Evolutionary conservation across 805 yeast species (phyloP), one percentile per base, ranked within the genome.

Genomic region (Metschnikowia vanudenii): DNA sequence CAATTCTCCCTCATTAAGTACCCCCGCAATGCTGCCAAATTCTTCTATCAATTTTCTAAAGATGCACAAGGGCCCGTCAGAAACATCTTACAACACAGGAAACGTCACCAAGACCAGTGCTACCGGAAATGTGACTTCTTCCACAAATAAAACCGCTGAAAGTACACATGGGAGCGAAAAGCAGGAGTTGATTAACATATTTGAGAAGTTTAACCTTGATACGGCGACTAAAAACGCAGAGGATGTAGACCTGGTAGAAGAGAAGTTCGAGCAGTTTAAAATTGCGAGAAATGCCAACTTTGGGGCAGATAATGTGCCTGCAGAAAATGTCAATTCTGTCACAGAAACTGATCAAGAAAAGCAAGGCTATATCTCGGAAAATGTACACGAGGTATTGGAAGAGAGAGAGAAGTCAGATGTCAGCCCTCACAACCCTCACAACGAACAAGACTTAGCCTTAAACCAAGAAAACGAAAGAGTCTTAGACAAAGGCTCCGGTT

Each of bases 111-210:
- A 30, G 5, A 34, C 47, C 19, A 34, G 31, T 20, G 38, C 50
- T 3, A 28, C 49, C 1, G 45, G 43, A 12, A 39, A 39, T 10
- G 44, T 51, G 8, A 62, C 62, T 1, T 62, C 69, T 6, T 51
- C 62, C 5, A 46, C 62, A 3, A 60, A 55, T 6, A 60, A 61
- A 2, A 51, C 50, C 3, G 53, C 51, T 2, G 57, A 56, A 8
- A 54, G 50, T 7, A 56, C 52, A 3, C 46, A 4, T 13, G 9
- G 45, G 8, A 42, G 37, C 43, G 43, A 52, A 51, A 19, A 43
- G 22, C 41, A 32, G 24, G 53, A 49, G 16, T 45, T 49, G 37
- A 43, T 50, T 7, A 48, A 39, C 5, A 24, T 50, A 8, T 41
- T 50, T 34, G 56, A 40, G 22, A 49, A 45, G 38, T 46, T 44